Conservation (phyloP, 1,284 basidiomycete genomes). For the Paramarasmius palmivorus region DNA sequence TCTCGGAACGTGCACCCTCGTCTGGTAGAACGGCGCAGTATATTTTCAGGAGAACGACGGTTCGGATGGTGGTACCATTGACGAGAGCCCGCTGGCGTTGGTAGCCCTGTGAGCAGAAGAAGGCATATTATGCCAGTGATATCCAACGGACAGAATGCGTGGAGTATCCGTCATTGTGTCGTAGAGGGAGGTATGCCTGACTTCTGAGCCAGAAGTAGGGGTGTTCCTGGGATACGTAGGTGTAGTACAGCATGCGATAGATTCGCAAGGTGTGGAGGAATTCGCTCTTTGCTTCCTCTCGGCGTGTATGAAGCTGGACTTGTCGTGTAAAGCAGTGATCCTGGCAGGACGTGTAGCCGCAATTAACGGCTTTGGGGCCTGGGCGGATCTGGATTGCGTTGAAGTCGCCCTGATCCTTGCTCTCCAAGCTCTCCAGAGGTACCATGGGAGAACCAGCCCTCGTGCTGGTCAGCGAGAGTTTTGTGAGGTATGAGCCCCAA, state of each 20-base stretch:
- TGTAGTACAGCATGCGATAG: constrained; percentile 32
- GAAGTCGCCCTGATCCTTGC: constrained; percentile 17
- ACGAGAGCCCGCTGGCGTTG: constrained; percentile 47
- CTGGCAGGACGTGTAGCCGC: constrained; percentile 54
- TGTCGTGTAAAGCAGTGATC: constrained; percentile 55
- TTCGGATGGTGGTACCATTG: constrained; percentile 36
- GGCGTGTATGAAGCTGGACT: constrained; percentile 39
- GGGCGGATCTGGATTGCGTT: constrained; percentile 34
- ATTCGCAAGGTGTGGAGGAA: constrained; percentile 33
- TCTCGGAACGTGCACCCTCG: constrained; percentile 1
- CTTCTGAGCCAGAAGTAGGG: constrained; percentile 32
- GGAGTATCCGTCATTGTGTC: not conserved
- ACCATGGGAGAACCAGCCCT: constrained; percentile 10
- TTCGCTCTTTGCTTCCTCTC: constrained; percentile 14
- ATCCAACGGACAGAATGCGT: constrained; percentile 37
- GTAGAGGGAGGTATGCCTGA: constrained; percentile 32
- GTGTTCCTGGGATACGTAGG: constrained; percentile 24
- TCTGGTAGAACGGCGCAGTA: constrained; percentile 35
- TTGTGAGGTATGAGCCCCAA: constrained; percentile 13
- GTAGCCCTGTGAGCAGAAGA: constrained; percentile 40
- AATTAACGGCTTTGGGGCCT: constrained; percentile 34
- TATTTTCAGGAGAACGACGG: constrained; percentile 36
- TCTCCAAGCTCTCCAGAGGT: no score
- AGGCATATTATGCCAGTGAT: constrained; percentile 46
- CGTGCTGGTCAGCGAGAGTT: constrained; percentile 6